A percentile compares a stretch with the other conserved stretches of the same genome.
Conservation (phyloP, 352 stramenopile genomes). For the Saprolegnia parasitica region DNA sequence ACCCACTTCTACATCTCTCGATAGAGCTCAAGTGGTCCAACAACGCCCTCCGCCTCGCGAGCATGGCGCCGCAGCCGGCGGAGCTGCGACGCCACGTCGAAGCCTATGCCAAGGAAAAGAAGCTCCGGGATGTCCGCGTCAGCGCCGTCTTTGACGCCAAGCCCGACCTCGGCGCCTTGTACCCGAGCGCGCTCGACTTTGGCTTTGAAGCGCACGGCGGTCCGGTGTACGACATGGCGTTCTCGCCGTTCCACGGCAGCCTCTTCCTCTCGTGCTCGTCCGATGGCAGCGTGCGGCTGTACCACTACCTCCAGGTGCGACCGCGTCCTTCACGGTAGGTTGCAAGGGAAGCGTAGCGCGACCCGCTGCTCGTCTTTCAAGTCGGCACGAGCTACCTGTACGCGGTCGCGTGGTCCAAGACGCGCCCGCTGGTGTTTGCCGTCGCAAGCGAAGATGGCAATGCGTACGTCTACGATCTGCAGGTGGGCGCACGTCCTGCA, state of each 20-base stretch:
- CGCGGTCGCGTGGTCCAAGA: slow-evolving; percentile 65
- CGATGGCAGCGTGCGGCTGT: slow-evolving; percentile 76
- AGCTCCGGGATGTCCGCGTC: slow-evolving; percentile 61
- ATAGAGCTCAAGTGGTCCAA: slow-evolving; percentile 56
- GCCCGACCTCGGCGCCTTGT: slow-evolving; percentile 52
- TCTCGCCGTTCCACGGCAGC: slow-evolving; percentile 79
- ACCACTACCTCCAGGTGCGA: slow-evolving; percentile 39
- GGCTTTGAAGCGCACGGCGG: slow-evolving; percentile 64
- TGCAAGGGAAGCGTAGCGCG: slow-evolving; percentile 33
- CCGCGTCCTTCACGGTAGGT: neutral
- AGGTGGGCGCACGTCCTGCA: no score
- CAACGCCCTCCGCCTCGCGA: slow-evolving; percentile 55
- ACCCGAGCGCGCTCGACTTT: slow-evolving; percentile 67
- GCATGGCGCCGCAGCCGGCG: slow-evolving; percentile 42
- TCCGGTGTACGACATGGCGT: slow-evolving; percentile 72
- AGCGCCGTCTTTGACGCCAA: slow-evolving; percentile 71
- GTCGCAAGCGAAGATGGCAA: slow-evolving; percentile 65
- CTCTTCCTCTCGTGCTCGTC: slow-evolving; percentile 72
- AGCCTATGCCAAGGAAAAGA: slow-evolving; percentile 51
- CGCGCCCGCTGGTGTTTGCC: slow-evolving; percentile 66
- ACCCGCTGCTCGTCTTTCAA: slow-evolving; percentile 59
- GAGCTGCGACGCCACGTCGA: slow-evolving; percentile 67
- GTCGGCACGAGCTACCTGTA: slow-evolving; percentile 71
- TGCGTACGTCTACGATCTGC: slow-evolving; percentile 73
- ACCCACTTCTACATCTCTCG: neutral